Evolutionary conservation across 106 monocot genomes (phyloP).

Genomic region (Platanthera guangdongensis): DNA sequence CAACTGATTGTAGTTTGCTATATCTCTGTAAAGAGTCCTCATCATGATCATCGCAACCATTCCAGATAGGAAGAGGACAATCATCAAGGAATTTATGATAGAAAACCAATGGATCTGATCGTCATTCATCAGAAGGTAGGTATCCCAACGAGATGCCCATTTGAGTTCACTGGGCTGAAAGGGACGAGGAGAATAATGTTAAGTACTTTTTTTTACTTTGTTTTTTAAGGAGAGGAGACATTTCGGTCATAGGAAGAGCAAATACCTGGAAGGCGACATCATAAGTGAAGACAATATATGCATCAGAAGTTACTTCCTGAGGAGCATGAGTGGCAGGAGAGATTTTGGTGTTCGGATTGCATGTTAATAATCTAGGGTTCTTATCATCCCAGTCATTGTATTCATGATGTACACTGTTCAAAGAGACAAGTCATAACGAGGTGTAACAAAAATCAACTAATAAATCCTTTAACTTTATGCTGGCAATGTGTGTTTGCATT

Average conservation of each 20-base stretch:
- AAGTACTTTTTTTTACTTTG: background rate
- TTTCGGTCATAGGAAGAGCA: background rate
- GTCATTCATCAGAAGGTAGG: conserved; percentile 69
- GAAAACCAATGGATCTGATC: conserved; percentile 83
- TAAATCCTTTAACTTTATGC: too few species aligned
- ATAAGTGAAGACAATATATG: conserved; percentile 54
- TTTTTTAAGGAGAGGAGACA: background rate
- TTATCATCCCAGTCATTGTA: conserved; percentile 57
- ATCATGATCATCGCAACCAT: conserved; percentile 86
- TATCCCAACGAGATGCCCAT: conserved; percentile 83
- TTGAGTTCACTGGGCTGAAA: conserved; percentile 53
- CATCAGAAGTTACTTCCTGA: conserved; percentile 51
- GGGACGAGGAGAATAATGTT: background rate
- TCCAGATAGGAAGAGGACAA: conserved; percentile 66
- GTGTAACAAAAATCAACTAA: background rate
- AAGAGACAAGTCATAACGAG: background rate
- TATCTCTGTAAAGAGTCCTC: conserved; percentile 64
- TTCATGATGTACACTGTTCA: conserved; percentile 49
- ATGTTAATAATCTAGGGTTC: conserved; percentile 48
- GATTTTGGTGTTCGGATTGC: conserved; percentile 48
- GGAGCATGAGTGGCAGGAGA: conserved; percentile 24
- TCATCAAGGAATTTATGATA: conserved; percentile 67
- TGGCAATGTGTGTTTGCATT: too few species aligned
- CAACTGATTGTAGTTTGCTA: conserved; percentile 63
- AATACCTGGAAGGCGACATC: conserved; percentile 59